phyloP scores from a whole-genome alignment of 2,329 filamentous ascomycete species.

The Thelonectria blattea region DNA sequence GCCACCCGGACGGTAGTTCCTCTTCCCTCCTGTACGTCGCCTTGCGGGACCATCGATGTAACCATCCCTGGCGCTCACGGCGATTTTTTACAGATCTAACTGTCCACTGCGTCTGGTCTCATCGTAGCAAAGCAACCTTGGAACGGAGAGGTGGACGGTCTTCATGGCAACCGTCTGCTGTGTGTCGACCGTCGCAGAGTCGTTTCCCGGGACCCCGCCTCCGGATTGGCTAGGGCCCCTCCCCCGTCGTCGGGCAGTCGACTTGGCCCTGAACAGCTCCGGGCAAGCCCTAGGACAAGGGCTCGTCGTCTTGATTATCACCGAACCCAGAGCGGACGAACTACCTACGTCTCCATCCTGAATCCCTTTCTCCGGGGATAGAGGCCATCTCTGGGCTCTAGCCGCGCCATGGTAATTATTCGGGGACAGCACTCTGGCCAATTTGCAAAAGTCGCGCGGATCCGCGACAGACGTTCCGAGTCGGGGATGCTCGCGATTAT shows the following conservation, averaged over 20 bases:
- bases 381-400: conserved; percentile 30
- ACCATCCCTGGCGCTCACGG: conserved; percentile 36
- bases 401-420: conserved; percentile 16
- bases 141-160: conserved; percentile 28
- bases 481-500: conserved; percentile 28
- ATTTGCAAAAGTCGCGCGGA: conserved; percentile 29
- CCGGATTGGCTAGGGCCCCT: conserved; percentile 12
- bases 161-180: conserved; percentile 26
- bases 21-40: conserved; percentile 26
- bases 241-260: conserved; percentile 16
- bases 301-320: conserved; percentile 20
- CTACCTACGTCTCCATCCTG: conserved; percentile 27
- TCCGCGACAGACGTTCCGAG: conserved; percentile 33
- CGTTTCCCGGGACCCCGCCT: conserved; percentile 20
- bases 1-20: conserved; percentile 36
- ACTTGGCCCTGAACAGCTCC: conserved; percentile 13
- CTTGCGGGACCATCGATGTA: conserved; percentile 35
- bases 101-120: conserved; percentile 33
- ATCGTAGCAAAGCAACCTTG: conserved; percentile 30
- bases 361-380: conserved; percentile 20
- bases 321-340: conserved; percentile 23
- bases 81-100: conserved; percentile 40
- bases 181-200: conserved; percentile 23
- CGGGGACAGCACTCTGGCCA: conserved; percentile 31
- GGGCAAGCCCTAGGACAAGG: conserved; percentile 26